phyloP scores from a whole-genome alignment of 441 rosid genomes.

The Gossypium davidsonii region DNA sequence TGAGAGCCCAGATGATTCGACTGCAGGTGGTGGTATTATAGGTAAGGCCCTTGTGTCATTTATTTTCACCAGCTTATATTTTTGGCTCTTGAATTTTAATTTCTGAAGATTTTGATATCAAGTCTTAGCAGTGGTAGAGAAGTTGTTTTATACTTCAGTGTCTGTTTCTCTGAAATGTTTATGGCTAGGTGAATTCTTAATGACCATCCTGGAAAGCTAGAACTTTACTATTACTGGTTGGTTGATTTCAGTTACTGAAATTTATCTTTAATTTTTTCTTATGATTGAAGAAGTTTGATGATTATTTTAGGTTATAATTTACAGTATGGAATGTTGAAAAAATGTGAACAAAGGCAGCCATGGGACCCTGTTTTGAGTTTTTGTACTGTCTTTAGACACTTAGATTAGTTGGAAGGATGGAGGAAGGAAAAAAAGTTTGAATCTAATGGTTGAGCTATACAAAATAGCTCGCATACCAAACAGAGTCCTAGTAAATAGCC shows the following conservation, averaged over 20 bases:
- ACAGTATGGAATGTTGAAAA: background rate
- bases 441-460: background rate
- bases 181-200: background rate
- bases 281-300: background rate
- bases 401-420: background rate
- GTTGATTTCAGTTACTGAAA: background rate
- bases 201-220: background rate
- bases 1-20: constrained; percentile 46
- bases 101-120: background rate
- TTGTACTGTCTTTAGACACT: background rate
- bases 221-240: background rate
- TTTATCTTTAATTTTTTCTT: background rate
- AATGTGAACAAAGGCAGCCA: background rate
- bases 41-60: constrained; percentile 37
- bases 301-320: background rate
- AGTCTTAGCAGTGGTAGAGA: background rate
- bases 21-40: constrained; percentile 94
- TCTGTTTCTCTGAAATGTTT: background rate
- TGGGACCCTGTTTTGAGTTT: background rate
- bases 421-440: background rate
- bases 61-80: background rate
- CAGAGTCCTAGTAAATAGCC: background rate
- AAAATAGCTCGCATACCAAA: background rate
- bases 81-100: constrained; percentile 7
- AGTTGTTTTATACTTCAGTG: background rate